Conservation (phyloP, 768 basidiomycete species). For the Hypholoma fasciculare region DNA sequence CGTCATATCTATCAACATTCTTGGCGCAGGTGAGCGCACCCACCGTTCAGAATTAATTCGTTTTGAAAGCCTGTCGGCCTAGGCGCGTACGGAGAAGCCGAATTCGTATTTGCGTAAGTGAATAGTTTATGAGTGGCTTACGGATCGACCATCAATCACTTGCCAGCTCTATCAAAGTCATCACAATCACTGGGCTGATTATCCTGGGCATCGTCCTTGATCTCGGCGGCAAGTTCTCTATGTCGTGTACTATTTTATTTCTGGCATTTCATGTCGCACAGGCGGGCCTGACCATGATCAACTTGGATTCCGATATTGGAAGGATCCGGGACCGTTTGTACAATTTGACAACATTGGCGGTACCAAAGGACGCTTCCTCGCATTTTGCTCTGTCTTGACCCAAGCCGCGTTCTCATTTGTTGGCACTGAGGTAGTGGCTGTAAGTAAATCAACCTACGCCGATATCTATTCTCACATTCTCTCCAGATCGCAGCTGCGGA, state of each 20-base stretch:
- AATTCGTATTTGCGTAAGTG: conserved; percentile 80
- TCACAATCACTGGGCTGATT: conserved; percentile 75
- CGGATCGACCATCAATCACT: not conserved
- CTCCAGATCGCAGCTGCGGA: conserved; percentile 81
- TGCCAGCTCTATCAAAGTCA: conserved; percentile 78
- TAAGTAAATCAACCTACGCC: conserved; percentile 31
- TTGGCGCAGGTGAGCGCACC: conserved; percentile 56
- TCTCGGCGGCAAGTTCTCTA: conserved; percentile 54
- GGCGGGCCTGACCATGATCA: conserved; percentile 84
- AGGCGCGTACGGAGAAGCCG: conserved; percentile 80
- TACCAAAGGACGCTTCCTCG: conserved; percentile 70
- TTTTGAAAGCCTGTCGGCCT: not conserved
- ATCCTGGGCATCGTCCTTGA: conserved; percentile 77
- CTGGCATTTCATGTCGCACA: conserved; percentile 8
- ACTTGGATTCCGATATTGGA: conserved; percentile 78
- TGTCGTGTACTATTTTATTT: not conserved
- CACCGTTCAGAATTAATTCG: not conserved
- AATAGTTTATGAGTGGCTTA: not conserved
- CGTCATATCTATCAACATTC: conserved; percentile 72
- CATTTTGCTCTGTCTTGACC: conserved; percentile 58
- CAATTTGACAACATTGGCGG: conserved; percentile 70
- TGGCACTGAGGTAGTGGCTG: conserved; percentile 92
- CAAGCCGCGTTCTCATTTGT: conserved; percentile 93
- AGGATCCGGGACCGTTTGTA: conserved; percentile 83
- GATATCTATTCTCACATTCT: conserved; percentile 1